Evolutionary conservation across 768 basidiomycete species (phyloP).

Genomic region (Sutorius australiensis): DNA sequence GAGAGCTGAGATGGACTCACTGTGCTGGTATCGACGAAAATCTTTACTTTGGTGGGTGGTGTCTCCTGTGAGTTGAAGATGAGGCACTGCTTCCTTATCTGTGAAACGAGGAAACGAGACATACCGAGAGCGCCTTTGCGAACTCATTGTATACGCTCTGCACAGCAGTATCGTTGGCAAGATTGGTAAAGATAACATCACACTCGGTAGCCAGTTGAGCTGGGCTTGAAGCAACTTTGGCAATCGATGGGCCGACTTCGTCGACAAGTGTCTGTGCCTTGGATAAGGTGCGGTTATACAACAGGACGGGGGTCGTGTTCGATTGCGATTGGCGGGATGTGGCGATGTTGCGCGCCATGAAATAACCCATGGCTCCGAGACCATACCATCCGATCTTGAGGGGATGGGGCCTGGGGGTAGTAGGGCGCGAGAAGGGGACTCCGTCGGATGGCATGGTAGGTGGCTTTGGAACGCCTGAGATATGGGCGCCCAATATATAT

Average conservation of each 20-base stretch:
- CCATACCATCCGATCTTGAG: conserved; percentile 44
- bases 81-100: not conserved
- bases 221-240: conserved; percentile 52
- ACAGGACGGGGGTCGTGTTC: conserved; percentile 49
- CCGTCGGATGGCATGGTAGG: conserved; percentile 11
- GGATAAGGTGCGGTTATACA: conserved; percentile 71
- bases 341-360: conserved; percentile 80
- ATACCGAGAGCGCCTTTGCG: conserved; percentile 54
- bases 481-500: conserved; percentile 1
- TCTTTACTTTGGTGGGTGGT: conserved; percentile 52
- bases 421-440: conserved; percentile 57
- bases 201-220: conserved; percentile 60
- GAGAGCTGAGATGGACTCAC: conserved; percentile 39
- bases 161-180: conserved; percentile 70
- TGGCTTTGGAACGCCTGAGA: conserved; percentile 4
- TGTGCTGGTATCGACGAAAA: conserved; percentile 85
- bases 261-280: conserved; percentile 57
- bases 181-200: conserved; percentile 73
- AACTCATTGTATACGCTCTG: conserved; percentile 60
- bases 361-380: conserved; percentile 66
- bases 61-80: conserved; percentile 28
- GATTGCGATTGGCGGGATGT: conserved; percentile 40
- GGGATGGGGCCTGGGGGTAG: conserved; percentile 42
- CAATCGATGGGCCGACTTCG: conserved; percentile 51
- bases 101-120: not conserved